A percentile compares a stretch with the other conserved stretches of the same genome.
Evolutionary conservation across 371 early-diverging fungal genomes (phyloP).

Genomic region (Mucor mucedo): DNA sequence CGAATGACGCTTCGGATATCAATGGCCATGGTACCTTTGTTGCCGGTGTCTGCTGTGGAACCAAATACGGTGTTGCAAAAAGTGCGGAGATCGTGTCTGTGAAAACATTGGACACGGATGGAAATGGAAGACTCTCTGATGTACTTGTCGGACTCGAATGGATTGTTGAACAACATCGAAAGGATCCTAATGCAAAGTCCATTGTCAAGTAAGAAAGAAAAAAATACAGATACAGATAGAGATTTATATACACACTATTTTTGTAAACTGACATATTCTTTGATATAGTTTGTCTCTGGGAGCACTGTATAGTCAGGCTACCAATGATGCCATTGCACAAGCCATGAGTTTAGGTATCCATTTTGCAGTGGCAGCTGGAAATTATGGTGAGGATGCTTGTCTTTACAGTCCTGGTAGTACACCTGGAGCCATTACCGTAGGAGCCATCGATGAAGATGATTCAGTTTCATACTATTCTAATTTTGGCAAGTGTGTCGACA

Average conservation of each 20-base stretch:
- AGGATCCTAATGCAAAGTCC: constrained; percentile 27
- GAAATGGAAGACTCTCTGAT: constrained; percentile 58
- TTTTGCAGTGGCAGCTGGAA: constrained; percentile 66
- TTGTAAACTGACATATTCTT: no score
- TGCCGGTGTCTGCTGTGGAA: constrained; percentile 67
- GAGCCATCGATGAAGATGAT: constrained; percentile 79
- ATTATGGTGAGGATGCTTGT: constrained; percentile 81
- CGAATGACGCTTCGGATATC: constrained; percentile 27
- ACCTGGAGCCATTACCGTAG: constrained; percentile 85
- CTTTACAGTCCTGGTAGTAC: constrained; percentile 84
- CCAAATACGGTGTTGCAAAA: constrained; percentile 65
- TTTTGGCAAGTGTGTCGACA: constrained; percentile 80
- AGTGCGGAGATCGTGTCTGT: constrained; percentile 64
- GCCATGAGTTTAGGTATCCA: constrained; percentile 59
- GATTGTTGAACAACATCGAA: constrained; percentile 50
- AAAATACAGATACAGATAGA: no score
- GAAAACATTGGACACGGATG: constrained; percentile 61
- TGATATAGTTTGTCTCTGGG: constrained; percentile 58
- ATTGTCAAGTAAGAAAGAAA: constrained; percentile 52
- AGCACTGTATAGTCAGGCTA: constrained; percentile 60
- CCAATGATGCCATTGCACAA: constrained; percentile 61
- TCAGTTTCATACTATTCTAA: constrained; percentile 77
- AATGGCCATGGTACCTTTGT: constrained; percentile 67
- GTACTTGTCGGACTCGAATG: constrained; percentile 71
- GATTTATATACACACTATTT: no score